phyloP scores from a whole-genome alignment of 345 rosid genomes.

The Gossypium ekmanianum region DNA sequence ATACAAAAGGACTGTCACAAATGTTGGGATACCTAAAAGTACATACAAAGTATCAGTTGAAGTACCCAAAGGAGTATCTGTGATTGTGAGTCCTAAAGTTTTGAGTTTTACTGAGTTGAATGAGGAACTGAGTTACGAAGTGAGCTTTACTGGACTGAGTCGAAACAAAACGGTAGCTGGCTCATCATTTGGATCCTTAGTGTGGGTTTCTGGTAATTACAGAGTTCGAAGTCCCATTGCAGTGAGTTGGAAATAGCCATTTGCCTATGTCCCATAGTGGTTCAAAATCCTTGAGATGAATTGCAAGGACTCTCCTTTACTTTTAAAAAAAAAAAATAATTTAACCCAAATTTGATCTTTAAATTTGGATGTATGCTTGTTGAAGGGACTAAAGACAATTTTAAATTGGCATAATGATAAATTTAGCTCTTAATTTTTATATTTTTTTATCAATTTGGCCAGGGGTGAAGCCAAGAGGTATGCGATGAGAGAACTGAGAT shows the following conservation, averaged over 20 bases:
- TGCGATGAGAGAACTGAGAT: too few relatives aligned
- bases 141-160: constrained; percentile 29
- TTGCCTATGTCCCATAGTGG: not conserved
- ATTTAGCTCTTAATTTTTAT: too few relatives aligned
- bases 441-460: too few relatives aligned
- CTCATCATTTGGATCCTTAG: constrained; percentile 54
- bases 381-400: not conserved
- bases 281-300: too few relatives aligned
- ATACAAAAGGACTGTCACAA: constrained; percentile 40
- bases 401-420: not conserved
- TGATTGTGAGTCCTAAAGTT: constrained; percentile 33
- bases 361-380: not conserved
- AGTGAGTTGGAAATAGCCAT: constrained; percentile 42
- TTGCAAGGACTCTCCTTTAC: too few relatives aligned
- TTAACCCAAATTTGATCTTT: too few relatives aligned
- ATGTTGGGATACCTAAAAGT: constrained; percentile 36
- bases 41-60: constrained; percentile 34
- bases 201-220: constrained; percentile 55
- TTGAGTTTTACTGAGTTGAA: constrained; percentile 35
- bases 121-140: constrained; percentile 54
- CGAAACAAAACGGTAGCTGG: constrained; percentile 13
- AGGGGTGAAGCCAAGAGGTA: too few relatives aligned
- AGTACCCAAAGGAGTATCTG: constrained; percentile 38
- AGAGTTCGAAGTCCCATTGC: constrained; percentile 70
- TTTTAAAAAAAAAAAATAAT: too few relatives aligned